Conservation (phyloP, 345 rosid species). For the Pugionium cornutum region DNA sequence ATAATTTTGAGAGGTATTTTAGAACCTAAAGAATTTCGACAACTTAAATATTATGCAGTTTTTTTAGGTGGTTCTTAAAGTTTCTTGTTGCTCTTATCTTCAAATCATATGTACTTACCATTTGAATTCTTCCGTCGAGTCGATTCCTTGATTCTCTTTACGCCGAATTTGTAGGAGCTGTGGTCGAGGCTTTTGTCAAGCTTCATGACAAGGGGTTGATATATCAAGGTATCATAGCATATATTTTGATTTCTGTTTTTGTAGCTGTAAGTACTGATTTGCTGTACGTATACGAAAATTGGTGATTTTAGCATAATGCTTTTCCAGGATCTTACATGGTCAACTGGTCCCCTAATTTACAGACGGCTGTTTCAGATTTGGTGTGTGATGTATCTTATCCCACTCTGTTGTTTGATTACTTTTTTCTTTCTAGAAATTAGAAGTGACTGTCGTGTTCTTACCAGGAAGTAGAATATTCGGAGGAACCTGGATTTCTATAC, state of each 20-base stretch:
- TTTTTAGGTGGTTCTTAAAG: neutral
- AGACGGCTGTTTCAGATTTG: conserved; percentile 98
- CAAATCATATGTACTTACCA: neutral
- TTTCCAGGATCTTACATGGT: conserved; percentile 90
- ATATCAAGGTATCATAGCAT: conserved; percentile 65
- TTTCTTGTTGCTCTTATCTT: conserved; percentile 10
- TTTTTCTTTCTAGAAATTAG: conserved; percentile 26
- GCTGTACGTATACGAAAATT: conserved; percentile 16
- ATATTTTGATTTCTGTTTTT: conserved; percentile 1
- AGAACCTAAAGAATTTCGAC: conserved; percentile 2
- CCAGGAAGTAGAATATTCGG: conserved; percentile 98
- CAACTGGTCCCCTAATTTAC: conserved; percentile 98
- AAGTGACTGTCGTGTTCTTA: conserved; percentile 31
- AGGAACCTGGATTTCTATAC: conserved; percentile 84
- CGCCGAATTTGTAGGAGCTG: conserved; percentile 65
- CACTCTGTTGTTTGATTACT: conserved; percentile 11
- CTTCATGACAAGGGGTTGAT: conserved; percentile 95
- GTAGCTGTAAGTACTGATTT: conserved; percentile 2
- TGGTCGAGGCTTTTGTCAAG: conserved; percentile 82
- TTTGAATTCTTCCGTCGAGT: conserved; percentile 3
- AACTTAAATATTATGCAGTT: conserved; percentile 13
- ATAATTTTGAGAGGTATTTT: conserved; percentile 16
- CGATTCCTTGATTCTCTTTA: conserved; percentile 21
- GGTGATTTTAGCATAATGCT: conserved; percentile 29
- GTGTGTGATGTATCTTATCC: conserved; percentile 55